Evolutionary conservation across 495 filamentous ascomycete species (phyloP), one percentile per base, ranked within the genome.

Genomic region (Lasiosphaeria hispida): DNA sequence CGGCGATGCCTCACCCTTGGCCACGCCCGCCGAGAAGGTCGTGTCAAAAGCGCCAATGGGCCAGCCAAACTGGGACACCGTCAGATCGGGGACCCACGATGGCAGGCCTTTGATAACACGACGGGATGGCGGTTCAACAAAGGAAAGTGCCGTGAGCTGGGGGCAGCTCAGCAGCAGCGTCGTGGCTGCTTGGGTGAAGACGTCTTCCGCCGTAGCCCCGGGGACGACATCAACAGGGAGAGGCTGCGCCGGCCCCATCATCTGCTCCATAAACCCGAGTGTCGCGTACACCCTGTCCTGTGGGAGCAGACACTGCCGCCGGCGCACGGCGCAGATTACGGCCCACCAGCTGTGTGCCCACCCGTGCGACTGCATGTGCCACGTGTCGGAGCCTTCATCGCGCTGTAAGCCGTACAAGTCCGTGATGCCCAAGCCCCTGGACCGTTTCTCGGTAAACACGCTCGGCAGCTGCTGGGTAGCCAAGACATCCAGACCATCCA

Each of bases 221-320:
- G 59, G 11, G 49, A 45, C 48, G 36, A 62, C 52, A 11, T 44
- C 53, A 23, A 62, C 38, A 3, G 53, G 53, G 2, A 62, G 33
- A 8, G 42, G 48, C 10, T 13, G 36, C 9, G 35, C 34, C 8
- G 40, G 14, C 1, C 37, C 45, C 7, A 62, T 15, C 4, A 50
- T 18, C 14, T 62, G 53, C 15, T 57, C 51, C 4, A 62, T 45
- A n/a, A 62, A 55, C n/a, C 59, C 59, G 10, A 62, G 14, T 8
- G 59, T 57, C n/a, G 53, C 59, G 19, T 50, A 62, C 2, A 62
- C 53, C 13, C 47, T 53, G 48, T 62, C 59, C 40, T 62, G 53
- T 3, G 41, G 18, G 6, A 53, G 14, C 10, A 57, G 48, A 9
- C 59, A 62, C 4, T 40, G 48, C 10, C 59, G 38, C 6, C 48